A percentile compares a stretch with the other conserved stretches of the same genome.
Evolutionary conservation across 306 rosid species (phyloP).

Genomic region (Trifolium fragiferum): DNA sequence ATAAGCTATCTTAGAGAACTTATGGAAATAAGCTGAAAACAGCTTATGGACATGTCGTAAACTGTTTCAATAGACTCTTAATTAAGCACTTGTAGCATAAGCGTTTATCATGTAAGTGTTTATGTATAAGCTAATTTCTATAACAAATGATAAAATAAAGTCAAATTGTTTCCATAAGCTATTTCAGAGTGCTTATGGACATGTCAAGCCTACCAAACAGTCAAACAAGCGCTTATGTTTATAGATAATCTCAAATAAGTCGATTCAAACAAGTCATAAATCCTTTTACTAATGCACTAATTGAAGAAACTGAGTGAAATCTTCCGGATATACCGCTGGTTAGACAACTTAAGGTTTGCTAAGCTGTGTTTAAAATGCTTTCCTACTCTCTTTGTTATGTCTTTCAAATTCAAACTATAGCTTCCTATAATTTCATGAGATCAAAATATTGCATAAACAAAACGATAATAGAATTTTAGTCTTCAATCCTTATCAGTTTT

Average conservation of each 20-base stretch:
- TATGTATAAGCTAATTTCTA: neutral
- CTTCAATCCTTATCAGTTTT: constrained; percentile 15
- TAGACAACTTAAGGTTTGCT: constrained; percentile 27
- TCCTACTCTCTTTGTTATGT: constrained; percentile 27
- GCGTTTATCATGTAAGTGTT: neutral
- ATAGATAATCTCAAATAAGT: neutral
- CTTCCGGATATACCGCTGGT: constrained; percentile 23
- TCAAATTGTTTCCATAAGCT: neutral
- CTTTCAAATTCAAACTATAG: constrained; percentile 33
- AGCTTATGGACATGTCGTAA: too few species aligned
- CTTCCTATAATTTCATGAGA: constrained; percentile 16
- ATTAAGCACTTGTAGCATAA: neutral
- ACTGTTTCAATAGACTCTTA: neutral
- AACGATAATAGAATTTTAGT: constrained; percentile 28
- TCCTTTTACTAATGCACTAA: constrained; percentile 14
- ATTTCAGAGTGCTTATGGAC: neutral
- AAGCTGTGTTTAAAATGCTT: constrained; percentile 25
- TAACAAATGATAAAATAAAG: neutral
- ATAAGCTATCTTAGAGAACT: neutral
- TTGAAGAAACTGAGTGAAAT: constrained; percentile 17
- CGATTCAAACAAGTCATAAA: neutral
- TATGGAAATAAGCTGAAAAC: neutral
- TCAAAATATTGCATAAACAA: constrained; percentile 30
- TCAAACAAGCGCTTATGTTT: neutral
- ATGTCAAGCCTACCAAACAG: neutral